Base-by-base conservation (phyloP, 2,329 filamentous ascomycete species). In the Cadophora sp. region DNA sequence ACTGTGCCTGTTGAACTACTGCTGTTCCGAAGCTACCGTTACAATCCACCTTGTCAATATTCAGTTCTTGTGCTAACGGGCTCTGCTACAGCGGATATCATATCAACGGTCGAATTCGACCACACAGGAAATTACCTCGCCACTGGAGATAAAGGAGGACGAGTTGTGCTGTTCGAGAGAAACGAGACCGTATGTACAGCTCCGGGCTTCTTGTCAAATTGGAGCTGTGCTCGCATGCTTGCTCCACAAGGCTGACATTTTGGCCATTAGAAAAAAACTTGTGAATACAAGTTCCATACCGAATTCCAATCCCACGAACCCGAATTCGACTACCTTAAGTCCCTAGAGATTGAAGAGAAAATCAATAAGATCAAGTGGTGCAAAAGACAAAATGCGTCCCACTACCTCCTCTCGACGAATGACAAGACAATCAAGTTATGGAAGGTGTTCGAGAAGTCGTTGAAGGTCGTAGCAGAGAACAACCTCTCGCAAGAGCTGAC, bases 321-420 rank as follows among this genome's bases (percentile, higher is more conserved):
- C 71, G 96, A 99, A 81, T 99, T 99, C 81, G 96, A 99, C 81
- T 99, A 99, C 80, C 88, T 99, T 73, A 99, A 99, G 83, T 99
- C 96, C 41, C 87, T 99, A 75, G 96, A 99, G 82, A 99, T 99
- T 78, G 96, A 99, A 86, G 96, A 99, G 82, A 99, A 99, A 84
- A 99, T 99, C 87, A 99, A 99, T 87, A 99, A 99, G 86, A 99
- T 99, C 83, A 99, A 98, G 82, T 99, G 96, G 96, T 99, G 96
- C 81, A 90, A 92, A 78, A 91, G 96, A 81, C 95, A 98, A 82
- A 99, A 99, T 85, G 92, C 95, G 69, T 98, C 96, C 65, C 96
- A 99, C 83, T 99, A 97, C 81, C 89, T 99, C 62, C 88, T 99
- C 66, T 98, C 96, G 51, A 99, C 96, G 75, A 99, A 99, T 79